phyloP scores from a whole-genome alignment of 768 basidiomycete genomes.

The Rhodotorula babjevae region DNA sequence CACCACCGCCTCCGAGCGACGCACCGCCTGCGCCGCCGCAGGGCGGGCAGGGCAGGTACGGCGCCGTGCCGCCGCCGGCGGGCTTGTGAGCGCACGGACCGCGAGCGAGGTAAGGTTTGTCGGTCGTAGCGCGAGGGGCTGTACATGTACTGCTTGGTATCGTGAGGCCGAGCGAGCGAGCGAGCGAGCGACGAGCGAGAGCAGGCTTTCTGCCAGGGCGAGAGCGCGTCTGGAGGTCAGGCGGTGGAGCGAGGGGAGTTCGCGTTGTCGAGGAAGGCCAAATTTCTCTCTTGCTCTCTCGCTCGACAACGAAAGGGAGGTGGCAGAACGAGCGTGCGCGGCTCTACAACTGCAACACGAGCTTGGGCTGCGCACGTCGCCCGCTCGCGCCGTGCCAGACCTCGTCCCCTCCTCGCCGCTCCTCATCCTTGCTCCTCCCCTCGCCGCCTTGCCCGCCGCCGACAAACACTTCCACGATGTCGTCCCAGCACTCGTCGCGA shows the following conservation, averaged over 20 bases:
- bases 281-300: no score
- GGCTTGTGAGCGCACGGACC: constrained; percentile 3
- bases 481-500: constrained; percentile 38
- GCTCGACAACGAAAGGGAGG: no score
- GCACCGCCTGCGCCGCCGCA: constrained; percentile 8
- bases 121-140: neutral
- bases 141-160: neutral
- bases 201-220: no score
- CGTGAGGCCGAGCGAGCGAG: no score
- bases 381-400: neutral
- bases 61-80: constrained; percentile 27
- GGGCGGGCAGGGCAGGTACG: constrained; percentile 17
- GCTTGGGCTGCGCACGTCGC: neutral
- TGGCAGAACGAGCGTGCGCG: no score
- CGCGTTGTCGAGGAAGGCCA: no score
- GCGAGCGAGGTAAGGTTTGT: neutral
- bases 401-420: neutral
- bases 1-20: neutral
- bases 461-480: constrained; percentile 33
- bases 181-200: no score
- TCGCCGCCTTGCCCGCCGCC: neutral
- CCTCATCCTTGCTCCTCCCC: neutral
- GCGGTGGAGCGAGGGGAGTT: no score
- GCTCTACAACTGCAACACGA: neutral
- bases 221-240: no score